Evolutionary conservation across 108 stramenopile species (phyloP).

Genomic region (Cyclotella distinguenda): DNA sequence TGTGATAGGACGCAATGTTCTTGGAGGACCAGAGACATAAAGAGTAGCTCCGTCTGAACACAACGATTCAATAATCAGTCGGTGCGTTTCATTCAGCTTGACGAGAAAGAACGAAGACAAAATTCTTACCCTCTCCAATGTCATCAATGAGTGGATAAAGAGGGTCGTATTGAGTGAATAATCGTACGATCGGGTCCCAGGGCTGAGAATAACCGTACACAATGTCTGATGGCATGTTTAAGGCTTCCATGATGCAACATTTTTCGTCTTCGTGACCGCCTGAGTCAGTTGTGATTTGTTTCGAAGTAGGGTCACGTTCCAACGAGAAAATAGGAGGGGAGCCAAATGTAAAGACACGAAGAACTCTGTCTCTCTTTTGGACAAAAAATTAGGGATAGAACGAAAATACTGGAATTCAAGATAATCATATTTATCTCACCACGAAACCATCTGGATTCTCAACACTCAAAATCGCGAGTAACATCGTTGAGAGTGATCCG

Average conservation of each 20-base stretch:
- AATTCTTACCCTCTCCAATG: constrained; percentile 44
- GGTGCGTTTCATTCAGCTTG: no score
- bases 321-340: constrained; percentile 62
- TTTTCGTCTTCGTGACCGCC: no score
- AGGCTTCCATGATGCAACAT: constrained; percentile 58
- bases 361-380: constrained; percentile 38
- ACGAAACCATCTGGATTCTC: constrained; percentile 44
- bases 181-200: constrained; percentile 80
- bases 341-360: constrained; percentile 71
- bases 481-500: constrained; percentile 68
- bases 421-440: constrained; percentile 12
- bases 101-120: no score
- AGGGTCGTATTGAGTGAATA: constrained; percentile 68
- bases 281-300: no score
- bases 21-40: constrained; percentile 68
- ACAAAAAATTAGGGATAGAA: background rate
- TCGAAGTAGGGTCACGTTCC: background rate
- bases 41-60: constrained; percentile 62
- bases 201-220: constrained; percentile 79
- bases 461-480: constrained; percentile 51
- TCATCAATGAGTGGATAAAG: constrained; percentile 87
- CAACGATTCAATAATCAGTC: background rate
- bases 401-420: background rate
- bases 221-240: constrained; percentile 57
- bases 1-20: constrained; percentile 71